Base-by-base conservation (phyloP, 1,284 basidiomycete genomes). In the Takashimella koratensis region DNA sequence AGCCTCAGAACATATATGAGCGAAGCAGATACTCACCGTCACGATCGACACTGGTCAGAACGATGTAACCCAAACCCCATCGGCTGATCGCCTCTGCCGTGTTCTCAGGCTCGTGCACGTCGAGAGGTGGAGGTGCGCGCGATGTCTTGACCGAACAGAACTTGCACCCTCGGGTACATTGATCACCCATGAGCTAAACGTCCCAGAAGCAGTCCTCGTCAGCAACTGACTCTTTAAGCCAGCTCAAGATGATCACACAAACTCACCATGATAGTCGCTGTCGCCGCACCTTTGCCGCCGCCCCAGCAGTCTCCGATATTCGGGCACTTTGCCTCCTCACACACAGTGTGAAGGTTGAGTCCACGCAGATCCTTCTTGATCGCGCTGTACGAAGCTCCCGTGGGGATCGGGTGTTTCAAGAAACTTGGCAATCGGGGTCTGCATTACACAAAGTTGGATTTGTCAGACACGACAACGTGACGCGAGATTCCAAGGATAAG, bases 231-330 rank as follows among this genome's bases (percentile, higher is more conserved):
- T n/a, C n/a, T n/a, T n/a, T n/a, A n/a, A n/a, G n/a, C n/a, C n/a
- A n/a, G n/a, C n/a, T 36, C 10, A 36, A 36, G 30, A 36, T 36
- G 16, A 36, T n/a, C n/a, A 2, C 4, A 3, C 3, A 16, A 19
- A 68, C 81, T 52, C 59, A 90, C 94, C 96, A 99, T 98, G 75
- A 99, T 99, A 0, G 93, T 97, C n/a, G 93, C 93, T 5, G 96
- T 99, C 12, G 96, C 96, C 48, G 85, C 83, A 51, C 85, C 85
- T 67, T 87, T 86, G 43, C 85, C 86, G 2, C 94, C 94, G 47
- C 96, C 94, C 96, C 96, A 99, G 74, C 96, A 99, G 69, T 98
- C 95, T 25, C 95, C 96, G 54, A 98, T 98, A 70, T 99, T 99
- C 1, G 96, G 96, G 80, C 96, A 99, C 57, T 94, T 84, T 23